These are phyloP conservation scores for Fonsecaea pedrosoi DNA, from an alignment of 2,329 filamentous ascomycete species.

Conservation along the genomic window DNA sequence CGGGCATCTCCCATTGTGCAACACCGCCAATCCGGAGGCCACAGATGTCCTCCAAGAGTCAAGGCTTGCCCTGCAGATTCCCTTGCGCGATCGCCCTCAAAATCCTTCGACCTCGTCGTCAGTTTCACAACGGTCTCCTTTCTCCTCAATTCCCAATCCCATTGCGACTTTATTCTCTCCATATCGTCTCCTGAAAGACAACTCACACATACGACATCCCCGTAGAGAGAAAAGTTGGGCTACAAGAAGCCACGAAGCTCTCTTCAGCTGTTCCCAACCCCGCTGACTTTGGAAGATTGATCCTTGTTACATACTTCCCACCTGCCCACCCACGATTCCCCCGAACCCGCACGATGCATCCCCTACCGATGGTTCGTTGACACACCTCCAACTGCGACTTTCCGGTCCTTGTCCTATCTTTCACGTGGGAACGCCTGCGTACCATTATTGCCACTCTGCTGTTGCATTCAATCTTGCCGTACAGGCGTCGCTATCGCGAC, in stretches of 20 bases:
- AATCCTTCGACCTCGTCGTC: constrained; percentile 23
- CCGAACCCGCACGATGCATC: constrained; percentile 18
- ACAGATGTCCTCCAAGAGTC: background rate
- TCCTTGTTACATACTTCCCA: background rate
- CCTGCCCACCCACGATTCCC: background rate
- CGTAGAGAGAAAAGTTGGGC: background rate
- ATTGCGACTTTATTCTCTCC: background rate
- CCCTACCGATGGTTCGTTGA: constrained; percentile 8
- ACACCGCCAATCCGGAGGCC: constrained; percentile 1
- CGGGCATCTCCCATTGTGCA: constrained; percentile 15
- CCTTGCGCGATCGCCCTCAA: constrained; percentile 18
- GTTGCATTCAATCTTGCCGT: background rate
- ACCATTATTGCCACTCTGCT: constrained; percentile 4
- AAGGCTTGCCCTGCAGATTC: constrained; percentile 21
- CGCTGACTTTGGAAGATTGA: background rate
- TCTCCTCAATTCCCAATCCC: constrained; percentile 12
- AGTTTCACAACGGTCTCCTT: constrained; percentile 14
- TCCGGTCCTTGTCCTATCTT: background rate
- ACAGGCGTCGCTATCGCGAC: background rate
- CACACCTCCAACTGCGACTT: constrained; percentile 3
- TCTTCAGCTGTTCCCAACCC: background rate
- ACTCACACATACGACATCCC: background rate
- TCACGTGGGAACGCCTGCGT: background rate
- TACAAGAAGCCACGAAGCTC: background rate
- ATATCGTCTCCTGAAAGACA: constrained; percentile 9